A percentile compares a stretch with the other conserved stretches of the same genome.
These are phyloP conservation scores for Heritiera littoralis DNA, from an alignment of 345 rosid genomes.

Conservation along the genomic window DNA sequence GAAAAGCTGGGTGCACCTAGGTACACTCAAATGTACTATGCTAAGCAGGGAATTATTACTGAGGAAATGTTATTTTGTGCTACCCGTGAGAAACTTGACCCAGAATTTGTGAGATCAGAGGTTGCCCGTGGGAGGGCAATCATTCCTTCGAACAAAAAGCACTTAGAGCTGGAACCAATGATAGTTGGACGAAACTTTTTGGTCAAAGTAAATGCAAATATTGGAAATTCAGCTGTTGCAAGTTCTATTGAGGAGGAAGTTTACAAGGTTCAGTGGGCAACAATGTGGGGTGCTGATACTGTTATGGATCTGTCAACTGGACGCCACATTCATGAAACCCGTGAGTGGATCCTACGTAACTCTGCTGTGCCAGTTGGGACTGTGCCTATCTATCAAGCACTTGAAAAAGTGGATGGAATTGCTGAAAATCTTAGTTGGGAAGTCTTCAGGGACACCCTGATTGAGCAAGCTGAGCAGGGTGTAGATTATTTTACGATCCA, in stretches of 20 bases:
- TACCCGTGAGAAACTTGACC: conserved; percentile 90
- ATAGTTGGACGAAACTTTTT: conserved; percentile 91
- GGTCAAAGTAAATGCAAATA: conserved; percentile 98
- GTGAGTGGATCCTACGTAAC: conserved; percentile 92
- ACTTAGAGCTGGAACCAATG: conserved; percentile 94
- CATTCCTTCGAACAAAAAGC: conserved; percentile 97
- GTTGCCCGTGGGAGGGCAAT: conserved; percentile 97
- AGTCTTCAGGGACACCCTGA: conserved; percentile 82
- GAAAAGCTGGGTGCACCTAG: conserved; percentile 79
- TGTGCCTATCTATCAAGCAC: conserved; percentile 96
- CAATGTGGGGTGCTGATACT: conserved; percentile 99
- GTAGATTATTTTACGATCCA: conserved; percentile 98
- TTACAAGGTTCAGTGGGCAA: conserved; percentile 99
- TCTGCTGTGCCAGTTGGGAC: conserved; percentile 98
- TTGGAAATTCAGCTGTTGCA: conserved; percentile 94
- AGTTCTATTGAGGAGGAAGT: conserved; percentile 99
- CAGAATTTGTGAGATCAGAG: conserved; percentile 95
- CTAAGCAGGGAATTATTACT: conserved; percentile 93
- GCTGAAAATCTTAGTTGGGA: conserved; percentile 97
- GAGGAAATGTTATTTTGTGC: conserved; percentile 97
- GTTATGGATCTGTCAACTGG: conserved; percentile 99
- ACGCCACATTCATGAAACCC: conserved; percentile 97
- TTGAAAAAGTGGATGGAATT: conserved; percentile 90
- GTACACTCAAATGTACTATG: conserved; percentile 96
- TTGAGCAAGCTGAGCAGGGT: conserved; percentile 99